Conservation (phyloP, 495 filamentous ascomycete genomes). For the Aspergillus bertholletiae region DNA sequence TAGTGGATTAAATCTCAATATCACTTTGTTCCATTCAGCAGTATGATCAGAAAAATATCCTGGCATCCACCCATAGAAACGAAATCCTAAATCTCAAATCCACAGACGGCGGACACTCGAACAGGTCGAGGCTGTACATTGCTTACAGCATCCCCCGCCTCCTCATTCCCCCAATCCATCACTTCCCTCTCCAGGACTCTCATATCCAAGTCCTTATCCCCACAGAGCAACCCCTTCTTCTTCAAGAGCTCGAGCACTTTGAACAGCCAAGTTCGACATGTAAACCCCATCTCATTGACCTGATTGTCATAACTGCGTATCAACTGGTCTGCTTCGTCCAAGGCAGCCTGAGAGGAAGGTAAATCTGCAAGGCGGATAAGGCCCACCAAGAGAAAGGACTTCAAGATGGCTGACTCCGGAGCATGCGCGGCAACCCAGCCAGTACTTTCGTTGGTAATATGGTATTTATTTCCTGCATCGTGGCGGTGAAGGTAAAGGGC, state of each 20-base stretch:
- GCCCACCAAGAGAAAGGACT: slow-evolving; percentile 17
- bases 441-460: slow-evolving; percentile 12
- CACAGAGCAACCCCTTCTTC: background rate
- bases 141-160: background rate
- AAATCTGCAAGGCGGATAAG: slow-evolving; percentile 15
- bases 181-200: slow-evolving; percentile 12
- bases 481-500: slow-evolving; percentile 14
- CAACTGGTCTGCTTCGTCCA: slow-evolving; percentile 3
- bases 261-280: slow-evolving; percentile 13
- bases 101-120: slow-evolving; percentile 9
- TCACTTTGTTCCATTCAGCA: too few species aligned
- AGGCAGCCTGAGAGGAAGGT: background rate
- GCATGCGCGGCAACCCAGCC: slow-evolving; percentile 15
- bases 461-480: slow-evolving; percentile 15
- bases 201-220: slow-evolving; percentile 8
- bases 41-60: too few species aligned
- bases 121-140: slow-evolving; percentile 13
- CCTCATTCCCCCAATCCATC: slow-evolving; percentile 15
- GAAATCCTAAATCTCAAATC: too few species aligned
- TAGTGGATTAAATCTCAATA: too few species aligned
- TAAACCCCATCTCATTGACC: slow-evolving; percentile 5
- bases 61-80: too few species aligned
- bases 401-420: slow-evolving; percentile 6
- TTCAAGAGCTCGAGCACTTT: slow-evolving; percentile 9
- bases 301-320: slow-evolving; percentile 7